Conservation (phyloP, 163 green algal species). For the Scenedesmus sp. region DNA sequence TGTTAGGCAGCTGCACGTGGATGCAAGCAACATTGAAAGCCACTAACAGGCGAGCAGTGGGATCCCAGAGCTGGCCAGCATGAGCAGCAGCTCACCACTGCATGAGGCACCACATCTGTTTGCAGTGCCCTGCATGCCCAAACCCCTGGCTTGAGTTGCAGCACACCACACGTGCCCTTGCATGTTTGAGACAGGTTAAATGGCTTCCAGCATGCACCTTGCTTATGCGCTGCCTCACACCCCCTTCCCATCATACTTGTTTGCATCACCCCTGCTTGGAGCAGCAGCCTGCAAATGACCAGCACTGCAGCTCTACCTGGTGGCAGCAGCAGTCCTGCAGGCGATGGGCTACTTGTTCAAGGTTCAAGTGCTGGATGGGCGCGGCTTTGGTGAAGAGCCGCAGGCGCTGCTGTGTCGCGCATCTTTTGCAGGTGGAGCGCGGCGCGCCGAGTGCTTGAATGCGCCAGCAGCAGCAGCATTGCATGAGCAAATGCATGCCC, state of each 20-base stretch:
- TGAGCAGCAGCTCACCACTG: neutral
- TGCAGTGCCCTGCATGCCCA: neutral
- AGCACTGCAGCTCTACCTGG: neutral
- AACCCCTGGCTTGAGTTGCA: neutral
- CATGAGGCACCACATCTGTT: neutral
- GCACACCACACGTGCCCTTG: neutral
- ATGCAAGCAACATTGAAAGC: neutral
- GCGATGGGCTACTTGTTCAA: constrained; percentile 1
- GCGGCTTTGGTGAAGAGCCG: constrained; percentile 55
- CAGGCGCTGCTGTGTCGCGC: constrained; percentile 61
- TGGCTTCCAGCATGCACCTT: neutral
- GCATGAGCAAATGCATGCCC: neutral
- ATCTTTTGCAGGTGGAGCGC: constrained; percentile 37
- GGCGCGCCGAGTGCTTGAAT: too few species aligned
- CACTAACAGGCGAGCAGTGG: neutral
- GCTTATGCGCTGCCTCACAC: neutral
- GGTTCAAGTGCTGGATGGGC: constrained; percentile 50
- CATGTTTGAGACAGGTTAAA: neutral
- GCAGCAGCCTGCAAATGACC: constrained; percentile 3
- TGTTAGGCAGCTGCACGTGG: neutral
- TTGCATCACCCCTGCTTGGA: neutral
- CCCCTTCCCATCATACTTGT: neutral
- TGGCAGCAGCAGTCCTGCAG: neutral
- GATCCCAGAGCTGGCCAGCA: neutral
- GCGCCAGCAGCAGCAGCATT: neutral